phyloP scores from a whole-genome alignment of 495 filamentous ascomycete species.

The Penicillium paxilli region DNA sequence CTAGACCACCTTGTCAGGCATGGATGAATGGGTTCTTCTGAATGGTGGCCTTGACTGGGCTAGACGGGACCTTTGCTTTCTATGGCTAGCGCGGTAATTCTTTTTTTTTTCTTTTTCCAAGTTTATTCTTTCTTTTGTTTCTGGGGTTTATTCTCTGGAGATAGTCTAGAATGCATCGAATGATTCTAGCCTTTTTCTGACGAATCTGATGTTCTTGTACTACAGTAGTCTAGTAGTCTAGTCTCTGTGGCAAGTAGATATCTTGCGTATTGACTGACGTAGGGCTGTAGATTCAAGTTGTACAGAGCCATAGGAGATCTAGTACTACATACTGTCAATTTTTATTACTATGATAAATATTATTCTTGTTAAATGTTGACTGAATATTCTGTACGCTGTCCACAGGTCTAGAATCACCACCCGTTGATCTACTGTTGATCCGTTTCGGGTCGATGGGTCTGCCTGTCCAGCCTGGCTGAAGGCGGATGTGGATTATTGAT shows the following conservation, averaged over 20 bases:
- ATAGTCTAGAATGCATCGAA: not conserved
- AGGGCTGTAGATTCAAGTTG: too few species aligned
- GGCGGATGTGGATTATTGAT: not conserved
- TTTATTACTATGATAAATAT: too few species aligned
- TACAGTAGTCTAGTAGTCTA: too few species aligned
- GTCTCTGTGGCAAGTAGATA: too few species aligned
- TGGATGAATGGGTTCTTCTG: too few species aligned
- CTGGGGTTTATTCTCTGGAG: not conserved
- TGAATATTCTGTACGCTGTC: not conserved
- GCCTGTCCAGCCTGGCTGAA: not conserved
- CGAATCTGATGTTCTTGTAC: too few species aligned
- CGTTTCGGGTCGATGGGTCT: slow-evolving; percentile 20
- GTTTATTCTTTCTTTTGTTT: not conserved
- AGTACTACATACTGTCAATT: too few species aligned
- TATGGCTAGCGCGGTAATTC: not conserved
- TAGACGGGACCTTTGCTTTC: too few species aligned
- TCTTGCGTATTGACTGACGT: too few species aligned
- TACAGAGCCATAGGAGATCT: too few species aligned
- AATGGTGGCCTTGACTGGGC: too few species aligned
- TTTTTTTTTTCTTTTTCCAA: not conserved
- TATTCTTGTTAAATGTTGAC: not conserved
- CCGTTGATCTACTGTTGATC: slow-evolving; percentile 20
- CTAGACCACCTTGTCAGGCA: too few species aligned
- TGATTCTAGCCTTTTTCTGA: not conserved
- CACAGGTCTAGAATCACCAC: not conserved